A percentile compares a stretch with the other conserved stretches of the same genome.
These are phyloP conservation scores for Puccinia triticina DNA, from an alignment of 1,284 basidiomycete species.

Conservation along the genomic window DNA sequence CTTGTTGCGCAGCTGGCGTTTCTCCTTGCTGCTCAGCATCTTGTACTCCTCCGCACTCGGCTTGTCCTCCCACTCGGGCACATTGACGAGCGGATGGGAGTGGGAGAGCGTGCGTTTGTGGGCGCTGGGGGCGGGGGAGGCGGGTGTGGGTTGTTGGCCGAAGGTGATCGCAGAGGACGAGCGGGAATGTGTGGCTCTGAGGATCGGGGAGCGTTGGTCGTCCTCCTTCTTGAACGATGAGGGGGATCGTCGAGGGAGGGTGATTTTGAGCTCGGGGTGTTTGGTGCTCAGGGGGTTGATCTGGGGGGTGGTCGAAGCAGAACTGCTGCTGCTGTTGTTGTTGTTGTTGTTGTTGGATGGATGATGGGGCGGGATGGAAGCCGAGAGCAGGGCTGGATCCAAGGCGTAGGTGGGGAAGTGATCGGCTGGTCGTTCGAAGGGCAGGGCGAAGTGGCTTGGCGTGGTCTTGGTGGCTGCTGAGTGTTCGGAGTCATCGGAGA, in stretches of 20 bases:
- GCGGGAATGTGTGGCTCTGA: neutral
- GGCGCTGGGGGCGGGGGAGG: neutral
- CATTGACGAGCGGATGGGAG: constrained; percentile 36
- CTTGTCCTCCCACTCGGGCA: constrained; percentile 45
- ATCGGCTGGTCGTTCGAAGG: neutral
- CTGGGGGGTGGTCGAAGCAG: neutral
- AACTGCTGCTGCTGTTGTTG: neutral
- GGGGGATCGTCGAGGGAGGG: constrained; percentile 7
- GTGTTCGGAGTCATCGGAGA: neutral
- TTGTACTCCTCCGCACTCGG: constrained; percentile 90
- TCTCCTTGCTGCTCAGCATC: constrained; percentile 93
- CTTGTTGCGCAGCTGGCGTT: constrained; percentile 93
- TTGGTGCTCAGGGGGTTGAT: neutral
- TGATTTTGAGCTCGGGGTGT: neutral
- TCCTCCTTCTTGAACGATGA: constrained; percentile 11
- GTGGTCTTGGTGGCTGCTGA: neutral
- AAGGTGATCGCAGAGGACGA: constrained; percentile 13
- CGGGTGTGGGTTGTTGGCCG: neutral
- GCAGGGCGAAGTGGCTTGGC: neutral
- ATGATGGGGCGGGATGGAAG: neutral
- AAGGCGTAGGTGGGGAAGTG: constrained; percentile 18
- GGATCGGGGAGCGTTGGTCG: neutral
- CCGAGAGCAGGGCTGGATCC: constrained; percentile 33
- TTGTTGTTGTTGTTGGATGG: neutral
- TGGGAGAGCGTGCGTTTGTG: constrained; percentile 39